Percentiles rank a stretch among this genome's conserved stretches.
Conservation (phyloP, 2,329 filamentous ascomycete species). For the Coniochaeta sp. region DNA sequence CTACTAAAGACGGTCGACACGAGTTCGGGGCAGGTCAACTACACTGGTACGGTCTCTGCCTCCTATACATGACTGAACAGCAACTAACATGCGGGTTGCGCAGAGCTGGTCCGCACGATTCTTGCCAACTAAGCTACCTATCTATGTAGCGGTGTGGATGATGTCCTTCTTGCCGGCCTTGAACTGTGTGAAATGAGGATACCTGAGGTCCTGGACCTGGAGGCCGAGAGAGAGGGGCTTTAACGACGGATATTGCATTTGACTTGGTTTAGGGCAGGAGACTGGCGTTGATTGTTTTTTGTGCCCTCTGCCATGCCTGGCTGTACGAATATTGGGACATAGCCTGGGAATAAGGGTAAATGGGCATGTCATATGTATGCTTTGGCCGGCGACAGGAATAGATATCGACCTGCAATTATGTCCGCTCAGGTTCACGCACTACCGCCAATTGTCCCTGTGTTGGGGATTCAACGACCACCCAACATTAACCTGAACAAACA, state of each 20-base stretch:
- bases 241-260: conserved; percentile 5
- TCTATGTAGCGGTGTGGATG: not conserved
- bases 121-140: conserved; percentile 61
- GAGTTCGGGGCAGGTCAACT: conserved; percentile 94
- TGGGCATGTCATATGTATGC: not conserved
- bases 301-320: not conserved
- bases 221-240: not conserved
- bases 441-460: too few relatives aligned
- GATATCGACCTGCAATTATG: not conserved
- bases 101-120: conserved; percentile 79
- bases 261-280: not conserved
- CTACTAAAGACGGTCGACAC: conserved; percentile 97
- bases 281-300: not conserved
- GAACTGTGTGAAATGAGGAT: not conserved
- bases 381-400: not conserved
- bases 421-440: too few relatives aligned
- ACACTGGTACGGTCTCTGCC: conserved; percentile 62
- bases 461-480: too few relatives aligned
- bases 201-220: not conserved
- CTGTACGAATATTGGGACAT: not conserved
- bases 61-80: not conserved
- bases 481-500: too few relatives aligned
- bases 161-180: not conserved
- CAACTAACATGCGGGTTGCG: conserved; percentile 3
- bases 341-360: not conserved